Base-by-base conservation (phyloP, 768 basidiomycete species). In the Amanita phalloides region DNA sequence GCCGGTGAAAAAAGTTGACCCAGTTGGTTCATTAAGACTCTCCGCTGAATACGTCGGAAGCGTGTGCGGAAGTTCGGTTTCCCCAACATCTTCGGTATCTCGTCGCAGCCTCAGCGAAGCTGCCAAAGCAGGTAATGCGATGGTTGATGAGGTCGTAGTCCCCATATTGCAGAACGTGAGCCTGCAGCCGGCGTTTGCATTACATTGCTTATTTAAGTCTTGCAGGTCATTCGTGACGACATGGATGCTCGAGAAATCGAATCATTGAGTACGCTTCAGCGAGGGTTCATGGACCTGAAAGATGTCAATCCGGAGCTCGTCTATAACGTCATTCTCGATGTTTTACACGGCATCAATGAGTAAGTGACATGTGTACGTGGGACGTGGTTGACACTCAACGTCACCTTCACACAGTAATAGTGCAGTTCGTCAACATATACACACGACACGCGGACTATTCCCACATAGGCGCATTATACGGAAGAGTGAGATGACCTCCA, bases 261-360 rank as follows among this genome's bases (percentile, higher is more conserved):
- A 63, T 85, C 91, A 10, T 67, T 97, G 37, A 87, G 85, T 66
- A 89, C 90, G 82, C 76, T 99, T 21, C 79, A 86, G 41, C 76
- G 90, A 55, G 96, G 95, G 1, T 97, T 98, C 65, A 68, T 79
- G 35, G 92, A 95, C 60, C 73, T 99, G 17, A 82, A 83, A 53
- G 82, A 84, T 14, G 78, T 80, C 20, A 93, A 94, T 60, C 79
- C 95, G 0, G 82, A 85, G 53, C 73, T 96, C 30, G 87, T 90
- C 0, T 95, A 96, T 63, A 84, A 82, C 55, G 71, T 95, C 43
- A 78, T 98, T 37, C 80, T 94, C 50, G 94, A 97, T 61, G 80
- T 98, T 37, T 72, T 98, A 8, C 77, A 85, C 33, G 92, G 89
- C 11, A 86, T 98, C 63, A 90, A 95, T 64, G 88, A 91, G 93